phyloP scores from a whole-genome alignment of 2,329 filamentous ascomycete species.

The Fusarium sp. region DNA sequence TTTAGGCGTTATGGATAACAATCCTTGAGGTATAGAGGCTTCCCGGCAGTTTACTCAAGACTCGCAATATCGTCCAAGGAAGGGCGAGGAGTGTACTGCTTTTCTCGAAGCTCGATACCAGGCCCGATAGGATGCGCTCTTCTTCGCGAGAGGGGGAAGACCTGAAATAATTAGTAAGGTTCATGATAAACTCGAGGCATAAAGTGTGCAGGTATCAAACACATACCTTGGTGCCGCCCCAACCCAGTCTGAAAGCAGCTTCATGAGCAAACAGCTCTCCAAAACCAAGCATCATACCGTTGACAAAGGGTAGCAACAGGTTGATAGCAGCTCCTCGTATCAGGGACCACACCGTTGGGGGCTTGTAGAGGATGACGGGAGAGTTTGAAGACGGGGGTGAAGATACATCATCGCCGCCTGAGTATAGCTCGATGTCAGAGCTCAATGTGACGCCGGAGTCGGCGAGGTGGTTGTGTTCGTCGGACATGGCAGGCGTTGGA shows the following conservation, averaged over 20 bases:
- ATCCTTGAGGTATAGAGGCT: neutral
- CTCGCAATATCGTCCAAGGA: constrained; percentile 76
- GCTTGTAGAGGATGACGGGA: constrained; percentile 86
- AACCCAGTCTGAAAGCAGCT: constrained; percentile 91
- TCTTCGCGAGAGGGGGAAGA: constrained; percentile 72
- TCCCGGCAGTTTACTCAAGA: constrained; percentile 67
- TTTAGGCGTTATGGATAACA: neutral
- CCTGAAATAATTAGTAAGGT: constrained; percentile 54
- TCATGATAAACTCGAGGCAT: neutral
- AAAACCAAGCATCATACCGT: constrained; percentile 98
- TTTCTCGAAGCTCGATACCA: constrained; percentile 83
- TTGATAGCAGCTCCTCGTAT: constrained; percentile 94
- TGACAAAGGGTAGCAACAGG: constrained; percentile 93
- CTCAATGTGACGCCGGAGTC: constrained; percentile 82
- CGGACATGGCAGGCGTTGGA: constrained; percentile 61
- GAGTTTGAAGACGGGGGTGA: constrained; percentile 74
- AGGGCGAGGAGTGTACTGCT: constrained; percentile 66
- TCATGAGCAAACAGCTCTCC: constrained; percentile 98
- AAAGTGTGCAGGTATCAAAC: neutral
- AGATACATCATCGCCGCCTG: constrained; percentile 72
- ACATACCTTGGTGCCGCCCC: constrained; percentile 89
- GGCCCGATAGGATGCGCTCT: constrained; percentile 78
- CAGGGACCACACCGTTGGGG: constrained; percentile 88
- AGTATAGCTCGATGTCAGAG: constrained; percentile 88
- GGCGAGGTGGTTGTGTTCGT: constrained; percentile 70